Evolutionary conservation across 805 yeast species (phyloP), one percentile per base, ranked within the genome.

Genomic region (Candida hungchunana): DNA sequence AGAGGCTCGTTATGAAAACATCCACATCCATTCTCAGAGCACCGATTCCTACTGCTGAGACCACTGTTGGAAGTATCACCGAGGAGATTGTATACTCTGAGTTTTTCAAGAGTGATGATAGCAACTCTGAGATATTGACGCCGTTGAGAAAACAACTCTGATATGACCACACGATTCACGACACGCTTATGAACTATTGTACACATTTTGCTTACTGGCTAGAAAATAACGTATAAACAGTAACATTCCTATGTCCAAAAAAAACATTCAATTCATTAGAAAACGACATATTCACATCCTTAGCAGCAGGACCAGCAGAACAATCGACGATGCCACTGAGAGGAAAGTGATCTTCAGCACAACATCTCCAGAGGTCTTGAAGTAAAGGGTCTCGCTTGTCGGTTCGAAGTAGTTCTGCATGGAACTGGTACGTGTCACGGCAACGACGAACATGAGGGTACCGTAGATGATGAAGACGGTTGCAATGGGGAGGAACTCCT

Each of bases 401-500:
- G 64, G 63, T 32, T 60, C 61, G 41, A 64, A 64, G 46, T 58
- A 63, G 38, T 62, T 49, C 44, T 62, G 63, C 34, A 64, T 63
- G 36, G 61, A 33, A 21, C 54, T 39, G 18, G 53, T 43, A 31
- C 66, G 48, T 18, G 51, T 37, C 22, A 66, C 46, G 1, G 74
- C 63, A 9, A 73, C 56, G 0, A 60, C 22, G 19, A 72, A 62
- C 5, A 73, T 53, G 42, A 70, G 29, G 26, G 66, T 43, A 2
- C 87, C 85, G 47, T 80, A 80, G 1, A 73, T 56, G 3, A 83
- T 79, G 51, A 75, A 82, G 0, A 80, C 72, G 0, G 78, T 65
- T 1, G 88, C 90, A 9, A 83, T 65, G 1, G 82, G 77, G 34
- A 80, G 59, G 52, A 81, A 82, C 47, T 79, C 84, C 26, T 55